Conservation (phyloP, 1,139 yeast species). For the Yamadazyma dushanensis region DNA sequence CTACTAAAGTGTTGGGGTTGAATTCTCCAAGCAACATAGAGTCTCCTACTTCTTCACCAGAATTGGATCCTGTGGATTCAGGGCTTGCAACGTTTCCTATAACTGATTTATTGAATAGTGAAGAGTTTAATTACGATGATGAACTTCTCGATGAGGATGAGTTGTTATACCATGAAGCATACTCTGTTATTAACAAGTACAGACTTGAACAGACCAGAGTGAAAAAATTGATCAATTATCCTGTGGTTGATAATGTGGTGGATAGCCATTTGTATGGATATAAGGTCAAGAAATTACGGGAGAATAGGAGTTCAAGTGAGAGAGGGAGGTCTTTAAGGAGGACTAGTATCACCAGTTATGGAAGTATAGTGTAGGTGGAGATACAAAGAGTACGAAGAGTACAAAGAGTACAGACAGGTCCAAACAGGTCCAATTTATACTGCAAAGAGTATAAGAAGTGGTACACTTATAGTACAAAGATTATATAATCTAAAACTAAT, state of each 20-base stretch:
- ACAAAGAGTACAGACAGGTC: no score
- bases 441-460: no score
- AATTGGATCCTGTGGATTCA: conserved; percentile 13
- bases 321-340: conserved; percentile 13
- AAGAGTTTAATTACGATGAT: conserved; percentile 29
- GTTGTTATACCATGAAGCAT: conserved; percentile 32
- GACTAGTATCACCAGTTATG: conserved; percentile 10
- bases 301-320: conserved; percentile 15
- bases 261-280: conserved; percentile 46
- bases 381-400: no score
- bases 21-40: conserved; percentile 24
- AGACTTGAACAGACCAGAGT: conserved; percentile 39
- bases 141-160: conserved; percentile 48
- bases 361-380: conserved; percentile 13
- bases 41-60: conserved; percentile 32
- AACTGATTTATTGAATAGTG: conserved; percentile 29
- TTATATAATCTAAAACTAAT: no score
- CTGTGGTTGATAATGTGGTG: conserved; percentile 46
- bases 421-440: no score
- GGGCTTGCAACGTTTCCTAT: conserved; percentile 20
- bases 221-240: conserved; percentile 39
- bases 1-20: conserved; percentile 34
- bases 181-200: conserved; percentile 39
- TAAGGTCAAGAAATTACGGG: conserved; percentile 41
- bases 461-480: no score